phyloP scores from a whole-genome alignment of 1,284 basidiomycete species.

The Cutaneotrichosporon cavernicola region DNA sequence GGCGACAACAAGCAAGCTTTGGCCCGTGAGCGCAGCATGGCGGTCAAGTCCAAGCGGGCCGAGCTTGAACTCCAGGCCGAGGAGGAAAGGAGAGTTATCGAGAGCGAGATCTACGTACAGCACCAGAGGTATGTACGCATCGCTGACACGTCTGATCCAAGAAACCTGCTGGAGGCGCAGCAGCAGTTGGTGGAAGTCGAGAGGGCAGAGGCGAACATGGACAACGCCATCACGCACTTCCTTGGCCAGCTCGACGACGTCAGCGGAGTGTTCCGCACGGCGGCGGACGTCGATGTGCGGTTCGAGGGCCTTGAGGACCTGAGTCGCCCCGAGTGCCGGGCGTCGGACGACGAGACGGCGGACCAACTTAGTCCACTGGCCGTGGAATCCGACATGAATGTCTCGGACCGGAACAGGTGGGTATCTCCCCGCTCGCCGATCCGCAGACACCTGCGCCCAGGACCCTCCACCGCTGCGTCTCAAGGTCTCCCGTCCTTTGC shows the following conservation, averaged over 20 bases:
- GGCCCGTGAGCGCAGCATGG: background rate
- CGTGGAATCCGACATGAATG: constrained; percentile 9
- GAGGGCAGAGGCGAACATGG: constrained; percentile 18
- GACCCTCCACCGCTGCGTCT: constrained; percentile 9
- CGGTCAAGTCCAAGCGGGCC: background rate
- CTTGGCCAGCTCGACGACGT: constrained; percentile 37
- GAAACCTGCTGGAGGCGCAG: constrained; percentile 7
- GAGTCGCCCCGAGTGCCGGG: background rate
- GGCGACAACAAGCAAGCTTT: constrained; percentile 11
- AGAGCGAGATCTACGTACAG: constrained; percentile 20
- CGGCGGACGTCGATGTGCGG: constrained; percentile 34
- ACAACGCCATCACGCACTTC: constrained; percentile 35
- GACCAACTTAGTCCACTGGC: constrained; percentile 11
- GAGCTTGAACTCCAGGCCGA: constrained; percentile 17
- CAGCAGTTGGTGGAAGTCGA: constrained; percentile 10
- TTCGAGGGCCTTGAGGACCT: constrained; percentile 29
- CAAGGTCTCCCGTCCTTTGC: constrained; percentile 21
- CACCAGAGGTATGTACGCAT: constrained; percentile 13
- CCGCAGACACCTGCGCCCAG: constrained; percentile 13
- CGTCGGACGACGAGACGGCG: constrained; percentile 14
- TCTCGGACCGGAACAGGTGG: constrained; percentile 8
- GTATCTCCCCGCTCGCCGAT: background rate
- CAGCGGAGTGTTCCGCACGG: constrained; percentile 26
- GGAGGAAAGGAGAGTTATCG: constrained; percentile 13
- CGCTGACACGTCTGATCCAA: background rate